These are phyloP conservation scores for Kwoniella heveanensis DNA, from an alignment of 768 basidiomycete genomes.

Conservation along the genomic window DNA sequence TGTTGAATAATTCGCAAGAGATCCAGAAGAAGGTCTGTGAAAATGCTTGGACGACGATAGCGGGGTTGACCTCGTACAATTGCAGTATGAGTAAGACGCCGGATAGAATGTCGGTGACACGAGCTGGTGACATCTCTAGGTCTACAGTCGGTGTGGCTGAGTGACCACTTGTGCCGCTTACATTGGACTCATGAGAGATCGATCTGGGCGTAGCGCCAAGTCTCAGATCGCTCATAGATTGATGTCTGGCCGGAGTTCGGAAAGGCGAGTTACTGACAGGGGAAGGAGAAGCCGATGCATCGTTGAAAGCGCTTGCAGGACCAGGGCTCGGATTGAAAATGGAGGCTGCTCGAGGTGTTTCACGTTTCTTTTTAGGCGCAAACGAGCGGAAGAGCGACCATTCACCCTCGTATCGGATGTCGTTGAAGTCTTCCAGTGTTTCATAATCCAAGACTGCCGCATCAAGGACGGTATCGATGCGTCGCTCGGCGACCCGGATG, in stretches of 20 bases:
- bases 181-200: conserved; percentile 18
- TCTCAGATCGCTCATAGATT: conserved; percentile 34
- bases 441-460: conserved; percentile 78
- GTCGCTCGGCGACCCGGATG: conserved; percentile 85
- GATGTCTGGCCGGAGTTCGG: conserved; percentile 28
- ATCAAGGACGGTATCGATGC: conserved; percentile 84
- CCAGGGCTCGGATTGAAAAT: conserved; percentile 19
- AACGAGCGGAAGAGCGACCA: conserved; percentile 65
- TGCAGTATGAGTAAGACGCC: conserved; percentile 80
- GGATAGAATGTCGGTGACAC: conserved; percentile 77
- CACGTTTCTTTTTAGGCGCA: conserved; percentile 52
- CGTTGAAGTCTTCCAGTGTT: conserved; percentile 71
- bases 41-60: conserved; percentile 83
- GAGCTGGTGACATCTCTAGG: conserved; percentile 19
- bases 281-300: conserved; percentile 19
- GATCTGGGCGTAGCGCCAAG: conserved; percentile 15
- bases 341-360: conserved; percentile 34
- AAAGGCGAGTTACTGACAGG: conserved; percentile 30
- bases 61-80: conserved; percentile 84
- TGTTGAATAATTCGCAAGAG: conserved; percentile 67
- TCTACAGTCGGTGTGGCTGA: neutral
- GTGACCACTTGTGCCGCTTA: conserved; percentile 9
- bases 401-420: conserved; percentile 90
- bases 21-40: conserved; percentile 99
- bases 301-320: neutral